phyloP scores from a whole-genome alignment of 2,329 filamentous ascomycete genomes.

The Pleomassaria siparia region DNA sequence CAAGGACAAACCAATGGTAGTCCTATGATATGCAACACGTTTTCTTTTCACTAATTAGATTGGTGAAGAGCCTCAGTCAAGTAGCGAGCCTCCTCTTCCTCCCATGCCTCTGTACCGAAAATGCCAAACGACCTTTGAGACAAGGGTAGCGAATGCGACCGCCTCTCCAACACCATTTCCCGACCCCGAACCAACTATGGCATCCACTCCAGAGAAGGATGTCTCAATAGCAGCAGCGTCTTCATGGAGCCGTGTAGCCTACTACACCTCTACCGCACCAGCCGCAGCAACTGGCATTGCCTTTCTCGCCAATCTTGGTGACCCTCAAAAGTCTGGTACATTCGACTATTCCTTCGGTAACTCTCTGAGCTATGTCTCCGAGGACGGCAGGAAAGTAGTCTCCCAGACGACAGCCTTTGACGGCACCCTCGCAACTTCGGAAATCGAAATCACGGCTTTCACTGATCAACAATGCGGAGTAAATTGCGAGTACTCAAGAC shows the following conservation, averaged over 20 bases:
- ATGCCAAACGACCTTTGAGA: background rate
- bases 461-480: constrained; percentile 46
- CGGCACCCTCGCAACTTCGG: constrained; percentile 44
- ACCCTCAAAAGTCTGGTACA: constrained; percentile 54
- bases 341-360: constrained; percentile 59
- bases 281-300: constrained; percentile 54
- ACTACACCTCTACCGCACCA: constrained; percentile 48
- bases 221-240: constrained; percentile 6
- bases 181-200: background rate
- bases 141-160: background rate
- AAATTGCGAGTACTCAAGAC: constrained; percentile 52
- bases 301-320: constrained; percentile 62
- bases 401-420: constrained; percentile 53
- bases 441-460: constrained; percentile 39
- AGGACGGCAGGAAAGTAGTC: constrained; percentile 50
- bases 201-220: background rate
- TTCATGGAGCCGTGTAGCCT: constrained; percentile 50
- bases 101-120: background rate
- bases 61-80: background rate
- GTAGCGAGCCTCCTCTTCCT: background rate
- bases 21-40: background rate
- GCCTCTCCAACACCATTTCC: background rate
- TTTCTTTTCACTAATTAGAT: too few species aligned
- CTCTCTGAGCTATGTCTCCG: constrained; percentile 58
- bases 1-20: background rate